Evolutionary conservation across 352 stramenopile species (phyloP).

Genomic region (Phytophthora pluvialis): DNA sequence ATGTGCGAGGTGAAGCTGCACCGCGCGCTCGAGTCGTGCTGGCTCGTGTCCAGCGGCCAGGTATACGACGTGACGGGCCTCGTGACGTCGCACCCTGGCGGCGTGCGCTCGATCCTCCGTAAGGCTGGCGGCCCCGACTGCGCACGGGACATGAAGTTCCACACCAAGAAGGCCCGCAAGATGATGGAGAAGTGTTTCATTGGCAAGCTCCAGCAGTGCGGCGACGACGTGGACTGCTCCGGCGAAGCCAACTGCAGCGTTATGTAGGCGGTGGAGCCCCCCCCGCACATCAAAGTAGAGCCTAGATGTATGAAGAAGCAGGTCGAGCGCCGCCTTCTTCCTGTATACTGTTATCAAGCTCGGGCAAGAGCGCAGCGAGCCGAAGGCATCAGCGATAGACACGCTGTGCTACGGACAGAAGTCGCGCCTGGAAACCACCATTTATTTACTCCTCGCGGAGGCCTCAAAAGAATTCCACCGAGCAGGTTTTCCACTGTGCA

Average conservation of each 20-base stretch:
- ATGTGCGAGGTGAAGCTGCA: conserved; percentile 86
- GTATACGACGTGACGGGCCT: conserved; percentile 90
- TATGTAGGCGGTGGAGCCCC: conserved; percentile 50
- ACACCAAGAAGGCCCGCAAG: conserved; percentile 76
- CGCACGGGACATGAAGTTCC: conserved; percentile 83
- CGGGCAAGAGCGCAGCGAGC: background rate
- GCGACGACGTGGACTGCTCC: conserved; percentile 42
- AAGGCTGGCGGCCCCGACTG: conserved; percentile 82
- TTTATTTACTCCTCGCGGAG: conserved; percentile 31
- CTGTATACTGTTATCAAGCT: conserved; percentile 38
- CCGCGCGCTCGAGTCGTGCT: conserved; percentile 92
- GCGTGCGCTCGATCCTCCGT: conserved; percentile 77
- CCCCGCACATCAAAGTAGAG: background rate
- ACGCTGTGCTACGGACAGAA: conserved; percentile 6
- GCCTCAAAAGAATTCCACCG: conserved; percentile 6
- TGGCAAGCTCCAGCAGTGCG: conserved; percentile 73
- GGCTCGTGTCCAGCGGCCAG: conserved; percentile 92
- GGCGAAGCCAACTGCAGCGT: conserved; percentile 64
- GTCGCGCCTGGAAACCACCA: conserved; percentile 7
- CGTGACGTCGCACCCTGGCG: conserved; percentile 75
- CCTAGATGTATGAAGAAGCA: conserved; percentile 23
- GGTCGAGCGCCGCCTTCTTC: conserved; percentile 3
- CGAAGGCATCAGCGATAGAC: conserved; percentile 1
- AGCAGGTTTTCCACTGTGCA: conserved; percentile 6
- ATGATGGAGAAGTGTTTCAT: conserved; percentile 87